These are phyloP conservation scores for Anethum foeniculum DNA, from an alignment of 140 eudicot species.

Conservation along the genomic window DNA sequence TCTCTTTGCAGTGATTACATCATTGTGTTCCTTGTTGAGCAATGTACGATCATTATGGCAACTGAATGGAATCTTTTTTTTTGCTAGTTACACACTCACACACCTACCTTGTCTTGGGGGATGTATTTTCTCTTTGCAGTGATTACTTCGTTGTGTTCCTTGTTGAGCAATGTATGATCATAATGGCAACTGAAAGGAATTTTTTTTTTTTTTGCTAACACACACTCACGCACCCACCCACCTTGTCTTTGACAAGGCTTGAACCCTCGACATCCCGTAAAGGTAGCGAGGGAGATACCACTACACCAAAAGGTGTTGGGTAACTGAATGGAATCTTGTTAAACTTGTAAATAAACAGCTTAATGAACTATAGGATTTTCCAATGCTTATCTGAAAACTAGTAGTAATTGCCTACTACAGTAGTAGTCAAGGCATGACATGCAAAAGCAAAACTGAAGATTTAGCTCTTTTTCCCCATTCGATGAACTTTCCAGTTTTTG, in stretches of 20 bases:
- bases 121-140: too few species aligned
- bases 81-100: too few species aligned
- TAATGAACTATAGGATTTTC: neutral
- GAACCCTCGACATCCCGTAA: too few species aligned
- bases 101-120: too few species aligned
- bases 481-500: neutral
- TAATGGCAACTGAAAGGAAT: neutral
- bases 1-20: neutral
- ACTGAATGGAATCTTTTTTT: neutral
- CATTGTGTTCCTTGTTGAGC: neutral
- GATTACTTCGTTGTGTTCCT: neutral
- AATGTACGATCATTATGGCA: neutral
- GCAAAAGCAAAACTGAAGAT: neutral
- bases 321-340: neutral
- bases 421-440: neutral
- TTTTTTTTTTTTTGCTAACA: too few species aligned
- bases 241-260: too few species aligned
- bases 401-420: neutral
- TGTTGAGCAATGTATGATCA: neutral
- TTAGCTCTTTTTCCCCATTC: neutral
- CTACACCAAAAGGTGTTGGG: too few species aligned
- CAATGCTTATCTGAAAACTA: neutral
- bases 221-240: too few species aligned
- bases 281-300: too few species aligned
- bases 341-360: neutral